Percentiles rank a stretch among this genome's conserved stretches.
Conservation (phyloP, 164 flowering plant species). For the Malania oleifera region DNA sequence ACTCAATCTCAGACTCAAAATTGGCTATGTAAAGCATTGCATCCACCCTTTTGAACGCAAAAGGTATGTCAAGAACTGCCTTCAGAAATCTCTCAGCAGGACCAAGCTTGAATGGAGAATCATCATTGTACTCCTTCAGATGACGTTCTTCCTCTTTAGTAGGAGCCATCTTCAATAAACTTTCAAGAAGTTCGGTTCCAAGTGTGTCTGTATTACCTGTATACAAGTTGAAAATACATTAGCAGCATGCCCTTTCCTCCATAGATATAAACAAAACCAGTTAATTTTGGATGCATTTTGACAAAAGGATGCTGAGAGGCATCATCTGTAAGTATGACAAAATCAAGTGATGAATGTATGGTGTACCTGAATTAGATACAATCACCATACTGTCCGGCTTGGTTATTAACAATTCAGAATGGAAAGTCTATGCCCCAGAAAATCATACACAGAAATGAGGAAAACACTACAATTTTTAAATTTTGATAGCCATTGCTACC, state of each 20-base stretch:
- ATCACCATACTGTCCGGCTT: too few relatives aligned
- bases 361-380: too few relatives aligned
- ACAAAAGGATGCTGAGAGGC: too few relatives aligned
- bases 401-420: too few relatives aligned
- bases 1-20: constrained; percentile 79
- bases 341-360: too few relatives aligned
- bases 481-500: too few relatives aligned
- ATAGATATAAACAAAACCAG: too few relatives aligned
- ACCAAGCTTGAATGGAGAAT: constrained; percentile 65
- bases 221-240: constrained; percentile 6
- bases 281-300: too few relatives aligned
- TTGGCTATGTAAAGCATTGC: constrained; percentile 85
- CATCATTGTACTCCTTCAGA: constrained; percentile 63
- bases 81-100: constrained; percentile 81
- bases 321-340: neutral
- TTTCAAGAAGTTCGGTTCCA: constrained; percentile 48
- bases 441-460: too few relatives aligned
- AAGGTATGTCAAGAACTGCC: constrained; percentile 77
- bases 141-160: constrained; percentile 84
- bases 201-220: constrained; percentile 78
- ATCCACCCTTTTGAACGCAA: constrained; percentile 77
- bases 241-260: too few relatives aligned
- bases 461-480: too few relatives aligned
- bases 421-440: too few relatives aligned
- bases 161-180: constrained; percentile 80